These are phyloP conservation scores for Aspergillus sp. DNA, from an alignment of 2,329 filamentous ascomycete genomes.

Conservation along the genomic window DNA sequence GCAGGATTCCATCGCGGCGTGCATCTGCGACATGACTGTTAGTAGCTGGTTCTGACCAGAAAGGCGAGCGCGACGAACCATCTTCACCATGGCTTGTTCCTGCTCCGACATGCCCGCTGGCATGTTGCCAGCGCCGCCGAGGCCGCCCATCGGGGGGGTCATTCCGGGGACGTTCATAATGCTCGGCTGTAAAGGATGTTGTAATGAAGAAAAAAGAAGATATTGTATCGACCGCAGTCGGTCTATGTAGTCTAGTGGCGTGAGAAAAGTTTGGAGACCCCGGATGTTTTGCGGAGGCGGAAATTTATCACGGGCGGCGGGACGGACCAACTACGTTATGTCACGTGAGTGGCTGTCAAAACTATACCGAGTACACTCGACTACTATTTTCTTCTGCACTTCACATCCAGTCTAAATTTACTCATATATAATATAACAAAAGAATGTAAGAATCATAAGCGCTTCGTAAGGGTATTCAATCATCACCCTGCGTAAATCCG, in stretches of 20 bases:
- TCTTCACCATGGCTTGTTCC: constrained; percentile 49
- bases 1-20: constrained; percentile 87
- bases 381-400: not conserved
- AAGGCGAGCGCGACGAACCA: constrained; percentile 27
- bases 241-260: not conserved
- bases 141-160: constrained; percentile 28
- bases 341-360: constrained; percentile 20
- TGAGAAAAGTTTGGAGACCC: constrained; percentile 2
- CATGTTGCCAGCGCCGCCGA: constrained; percentile 23
- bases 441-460: constrained; percentile 12
- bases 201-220: not conserved
- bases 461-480: constrained; percentile 29
- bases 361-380: not conserved
- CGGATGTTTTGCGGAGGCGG: constrained; percentile 33
- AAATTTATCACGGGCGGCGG: constrained; percentile 34
- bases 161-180: constrained; percentile 38
- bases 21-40: constrained; percentile 57
- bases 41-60: not conserved
- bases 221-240: too few species aligned
- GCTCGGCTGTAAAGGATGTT: not conserved
- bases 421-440: not conserved
- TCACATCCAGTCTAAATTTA: not conserved
- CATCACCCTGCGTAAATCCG: constrained; percentile 33
- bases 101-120: constrained; percentile 45
- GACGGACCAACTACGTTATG: constrained; percentile 11